Conservation (phyloP, 2,329 filamentous ascomycete genomes). For the Colletotrichum kahawae region DNA sequence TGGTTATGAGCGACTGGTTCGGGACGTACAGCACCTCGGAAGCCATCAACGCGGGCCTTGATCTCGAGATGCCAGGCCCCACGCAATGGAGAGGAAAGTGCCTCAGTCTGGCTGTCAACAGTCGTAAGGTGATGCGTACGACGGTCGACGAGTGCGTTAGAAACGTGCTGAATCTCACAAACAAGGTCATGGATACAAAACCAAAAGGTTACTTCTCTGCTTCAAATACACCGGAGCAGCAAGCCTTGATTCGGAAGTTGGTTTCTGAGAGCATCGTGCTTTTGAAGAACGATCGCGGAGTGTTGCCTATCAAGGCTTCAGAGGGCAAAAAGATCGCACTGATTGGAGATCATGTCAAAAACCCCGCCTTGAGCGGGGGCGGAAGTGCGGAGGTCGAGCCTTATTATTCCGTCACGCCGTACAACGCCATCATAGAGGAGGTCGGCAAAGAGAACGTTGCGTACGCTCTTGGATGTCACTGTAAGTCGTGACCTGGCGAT, state of each 20-base stretch:
- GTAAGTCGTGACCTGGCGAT: slow-evolving; percentile 28
- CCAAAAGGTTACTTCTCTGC: slow-evolving; percentile 53
- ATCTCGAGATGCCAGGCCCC: slow-evolving; percentile 66
- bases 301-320: slow-evolving; percentile 65
- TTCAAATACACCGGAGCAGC: slow-evolving; percentile 54
- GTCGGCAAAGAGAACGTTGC: slow-evolving; percentile 31
- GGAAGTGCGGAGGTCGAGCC: slow-evolving; percentile 65
- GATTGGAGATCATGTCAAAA: slow-evolving; percentile 29
- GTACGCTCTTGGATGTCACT: slow-evolving; percentile 65
- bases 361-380: slow-evolving; percentile 50
- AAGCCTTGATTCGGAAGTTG: slow-evolving; percentile 66
- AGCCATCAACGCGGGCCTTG: slow-evolving; percentile 54
- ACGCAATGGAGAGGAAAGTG: slow-evolving; percentile 36
- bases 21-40: slow-evolving; percentile 60
- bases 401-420: slow-evolving; percentile 74
- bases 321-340: slow-evolving; percentile 49
- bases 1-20: slow-evolving; percentile 65
- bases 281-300: slow-evolving; percentile 71
- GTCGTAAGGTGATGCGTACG: slow-evolving; percentile 2
- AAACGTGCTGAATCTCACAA: slow-evolving; percentile 62
- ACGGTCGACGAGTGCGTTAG: slow-evolving; percentile 60
- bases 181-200: slow-evolving; percentile 37
- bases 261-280: slow-evolving; percentile 74
- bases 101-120: slow-evolving; percentile 8
- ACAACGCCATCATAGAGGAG: slow-evolving; percentile 66